Conservation (phyloP, 2,329 filamentous ascomycete genomes). For the Coniochaeta sp. region DNA sequence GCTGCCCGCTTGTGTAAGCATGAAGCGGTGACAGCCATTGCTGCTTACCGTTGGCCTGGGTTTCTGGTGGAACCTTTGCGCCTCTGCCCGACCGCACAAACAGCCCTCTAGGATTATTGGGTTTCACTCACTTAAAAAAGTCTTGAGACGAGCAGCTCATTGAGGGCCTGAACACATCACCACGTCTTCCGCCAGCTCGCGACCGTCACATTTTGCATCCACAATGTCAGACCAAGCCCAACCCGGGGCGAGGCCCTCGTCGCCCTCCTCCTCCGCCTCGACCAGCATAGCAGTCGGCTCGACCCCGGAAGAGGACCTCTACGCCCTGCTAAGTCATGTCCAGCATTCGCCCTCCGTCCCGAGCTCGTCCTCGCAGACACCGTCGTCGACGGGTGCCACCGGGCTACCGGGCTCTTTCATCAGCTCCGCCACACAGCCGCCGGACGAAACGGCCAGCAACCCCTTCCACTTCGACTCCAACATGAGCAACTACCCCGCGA, state of each 20-base stretch:
- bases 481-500: conserved; percentile 17
- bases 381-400: neutral
- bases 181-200: neutral
- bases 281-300: conserved; percentile 8
- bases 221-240: neutral
- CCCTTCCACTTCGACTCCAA: conserved; percentile 10
- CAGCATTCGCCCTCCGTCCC: neutral
- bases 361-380: neutral
- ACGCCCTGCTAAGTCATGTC: conserved; percentile 3
- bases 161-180: neutral
- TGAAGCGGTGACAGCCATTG: neutral
- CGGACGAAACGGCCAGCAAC: neutral
- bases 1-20: neutral
- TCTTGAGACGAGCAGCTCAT: neutral
- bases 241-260: neutral
- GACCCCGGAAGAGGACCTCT: conserved; percentile 9
- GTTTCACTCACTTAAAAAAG: neutral
- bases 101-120: neutral
- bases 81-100: neutral
- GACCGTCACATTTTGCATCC: neutral
- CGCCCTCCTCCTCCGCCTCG: conserved; percentile 7
- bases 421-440: neutral
- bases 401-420: neutral
- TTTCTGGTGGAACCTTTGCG: neutral
- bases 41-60: neutral